A percentile compares a stretch with the other conserved stretches of the same genome.
phyloP scores from a whole-genome alignment of 495 filamentous ascomycete species.

The Penicillium ucsense region DNA sequence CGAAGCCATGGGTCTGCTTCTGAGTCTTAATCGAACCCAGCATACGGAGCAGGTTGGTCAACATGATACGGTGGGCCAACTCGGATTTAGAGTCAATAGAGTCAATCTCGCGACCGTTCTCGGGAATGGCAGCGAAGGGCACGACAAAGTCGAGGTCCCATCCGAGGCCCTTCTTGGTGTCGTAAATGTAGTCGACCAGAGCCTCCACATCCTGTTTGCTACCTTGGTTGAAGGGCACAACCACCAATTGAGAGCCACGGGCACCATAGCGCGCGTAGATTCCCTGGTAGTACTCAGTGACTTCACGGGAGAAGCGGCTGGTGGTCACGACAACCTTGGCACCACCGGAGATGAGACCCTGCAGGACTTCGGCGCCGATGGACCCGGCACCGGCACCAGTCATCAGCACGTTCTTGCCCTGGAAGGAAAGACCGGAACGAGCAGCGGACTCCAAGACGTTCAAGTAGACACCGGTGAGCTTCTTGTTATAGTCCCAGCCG shows the following conservation, averaged over 20 bases:
- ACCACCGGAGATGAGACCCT: slow-evolving; percentile 92
- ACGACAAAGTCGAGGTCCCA: slow-evolving; percentile 97
- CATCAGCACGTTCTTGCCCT: slow-evolving; percentile 95
- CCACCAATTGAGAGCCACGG: slow-evolving; percentile 89
- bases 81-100: slow-evolving; percentile 96
- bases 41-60: slow-evolving; percentile 90
- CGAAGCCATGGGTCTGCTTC: slow-evolving; percentile 77
- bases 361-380: slow-evolving; percentile 96
- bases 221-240: slow-evolving; percentile 98
- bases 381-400: slow-evolving; percentile 96
- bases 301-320: slow-evolving; percentile 89
- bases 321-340: slow-evolving; percentile 95
- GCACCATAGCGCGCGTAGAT: slow-evolving; percentile 95
- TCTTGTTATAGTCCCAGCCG: slow-evolving; percentile 99
- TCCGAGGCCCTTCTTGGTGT: slow-evolving; percentile 89
- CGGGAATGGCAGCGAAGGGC: slow-evolving; percentile 94
- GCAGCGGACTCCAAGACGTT: slow-evolving; percentile 86
- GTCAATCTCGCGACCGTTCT: slow-evolving; percentile 97
- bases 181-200: slow-evolving; percentile 90
- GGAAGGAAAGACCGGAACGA: slow-evolving; percentile 76
- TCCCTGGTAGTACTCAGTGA: slow-evolving; percentile 97
- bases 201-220: slow-evolving; percentile 96
- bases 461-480: slow-evolving; percentile 83
- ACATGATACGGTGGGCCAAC: slow-evolving; percentile 96
- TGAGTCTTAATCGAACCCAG: slow-evolving; percentile 84